Evolutionary conservation across 2,329 filamentous ascomycete genomes (phyloP).

Genomic region (Coniella lustricola): DNA sequence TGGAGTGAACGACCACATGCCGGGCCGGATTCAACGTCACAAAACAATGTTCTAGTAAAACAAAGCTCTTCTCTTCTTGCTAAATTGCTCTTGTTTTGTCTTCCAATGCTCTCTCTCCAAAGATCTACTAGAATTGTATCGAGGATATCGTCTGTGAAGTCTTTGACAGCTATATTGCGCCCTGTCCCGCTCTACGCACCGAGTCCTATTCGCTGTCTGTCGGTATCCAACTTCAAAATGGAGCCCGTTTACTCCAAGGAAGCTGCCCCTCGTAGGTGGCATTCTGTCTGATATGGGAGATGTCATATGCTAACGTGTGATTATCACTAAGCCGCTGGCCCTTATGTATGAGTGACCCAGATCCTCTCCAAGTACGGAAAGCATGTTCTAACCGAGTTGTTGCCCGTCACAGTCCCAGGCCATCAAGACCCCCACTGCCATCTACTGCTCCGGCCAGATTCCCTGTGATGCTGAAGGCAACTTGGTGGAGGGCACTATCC

Average conservation of each 20-base stretch:
- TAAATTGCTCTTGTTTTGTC: not conserved
- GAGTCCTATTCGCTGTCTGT: constrained; percentile 4
- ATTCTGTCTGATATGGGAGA: not conserved
- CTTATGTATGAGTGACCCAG: constrained; percentile 44
- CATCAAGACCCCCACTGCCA: constrained; percentile 57
- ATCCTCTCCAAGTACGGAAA: not conserved
- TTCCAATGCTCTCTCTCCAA: constrained; percentile 12
- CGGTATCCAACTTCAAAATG: constrained; percentile 8
- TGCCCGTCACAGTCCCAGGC: constrained; percentile 49
- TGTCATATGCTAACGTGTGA: constrained; percentile 9
- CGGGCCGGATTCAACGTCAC: not conserved
- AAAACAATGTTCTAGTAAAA: not conserved
- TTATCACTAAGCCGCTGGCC: constrained; percentile 45
- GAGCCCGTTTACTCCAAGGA: constrained; percentile 47
- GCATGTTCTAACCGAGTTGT: not conserved
- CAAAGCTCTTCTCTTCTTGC: not conserved
- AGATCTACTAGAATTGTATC: not conserved
- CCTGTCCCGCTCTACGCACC: not conserved
- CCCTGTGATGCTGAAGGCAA: constrained; percentile 54
- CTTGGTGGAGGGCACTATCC: constrained; percentile 52
- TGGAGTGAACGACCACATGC: not conserved
- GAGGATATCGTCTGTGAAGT: constrained; percentile 13
- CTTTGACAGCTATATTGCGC: constrained; percentile 8
- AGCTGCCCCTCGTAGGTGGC: constrained; percentile 48
- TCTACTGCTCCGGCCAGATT: constrained; percentile 65